Evolutionary conservation across 2,329 filamentous ascomycete genomes (phyloP).

Genomic region (Colletotrichum sublineola): DNA sequence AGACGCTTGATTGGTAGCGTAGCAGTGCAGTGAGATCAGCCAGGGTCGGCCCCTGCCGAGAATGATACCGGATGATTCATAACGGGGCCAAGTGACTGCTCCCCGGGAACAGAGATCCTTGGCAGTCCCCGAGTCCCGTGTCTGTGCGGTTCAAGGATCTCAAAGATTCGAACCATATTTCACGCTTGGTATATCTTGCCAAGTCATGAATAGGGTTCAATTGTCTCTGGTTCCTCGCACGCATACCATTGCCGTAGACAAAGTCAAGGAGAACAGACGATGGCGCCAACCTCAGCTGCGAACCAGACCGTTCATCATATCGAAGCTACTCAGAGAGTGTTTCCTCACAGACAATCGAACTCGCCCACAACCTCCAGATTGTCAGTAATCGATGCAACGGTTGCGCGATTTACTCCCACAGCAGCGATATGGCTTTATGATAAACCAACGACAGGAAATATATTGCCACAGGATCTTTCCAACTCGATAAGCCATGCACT

Average conservation of each 20-base stretch:
- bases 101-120: background rate
- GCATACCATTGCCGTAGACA: background rate
- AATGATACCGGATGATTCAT: constrained; percentile 36
- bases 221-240: too few relatives aligned
- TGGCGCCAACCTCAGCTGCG: background rate
- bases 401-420: constrained; percentile 55
- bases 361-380: constrained; percentile 42
- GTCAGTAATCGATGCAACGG: constrained; percentile 59
- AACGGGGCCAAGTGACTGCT: background rate
- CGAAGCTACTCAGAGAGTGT: constrained; percentile 6
- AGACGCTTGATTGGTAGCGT: background rate
- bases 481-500: constrained; percentile 45
- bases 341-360: constrained; percentile 2
- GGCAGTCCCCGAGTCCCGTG: background rate
- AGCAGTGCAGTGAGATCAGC: background rate
- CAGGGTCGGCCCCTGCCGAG: constrained; percentile 2
- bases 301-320: background rate
- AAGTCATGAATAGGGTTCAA: background rate
- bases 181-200: background rate
- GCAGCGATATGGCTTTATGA: constrained; percentile 61
- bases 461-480: constrained; percentile 29
- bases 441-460: constrained; percentile 41
- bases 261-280: background rate
- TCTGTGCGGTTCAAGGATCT: background rate
- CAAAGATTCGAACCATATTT: background rate